Percentiles rank a stretch among this genome's conserved stretches.
phyloP scores from a whole-genome alignment of 1,284 basidiomycete genomes.

The Melampsora larici-populina region DNA sequence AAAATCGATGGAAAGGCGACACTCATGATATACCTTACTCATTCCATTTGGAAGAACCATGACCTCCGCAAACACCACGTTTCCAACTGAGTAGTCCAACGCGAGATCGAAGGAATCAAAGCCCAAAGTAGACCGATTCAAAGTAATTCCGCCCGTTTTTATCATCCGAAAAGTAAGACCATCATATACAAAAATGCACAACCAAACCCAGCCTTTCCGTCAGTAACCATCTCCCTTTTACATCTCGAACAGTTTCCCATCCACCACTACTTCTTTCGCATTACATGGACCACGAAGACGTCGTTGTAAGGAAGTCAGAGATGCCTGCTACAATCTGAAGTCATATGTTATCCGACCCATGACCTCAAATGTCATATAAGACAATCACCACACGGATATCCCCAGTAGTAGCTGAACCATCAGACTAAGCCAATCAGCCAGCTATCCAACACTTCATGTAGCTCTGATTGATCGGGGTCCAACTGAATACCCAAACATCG shows the following conservation, averaged over 20 bases:
- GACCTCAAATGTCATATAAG: neutral
- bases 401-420: neutral
- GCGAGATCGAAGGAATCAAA: neutral
- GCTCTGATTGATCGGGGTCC: neutral
- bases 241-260: neutral
- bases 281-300: neutral
- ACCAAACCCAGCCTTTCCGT: conserved; percentile 44
- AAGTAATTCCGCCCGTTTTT: neutral
- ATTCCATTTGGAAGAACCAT: conserved; percentile 91
- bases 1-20: conserved; percentile 54
- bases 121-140: neutral
- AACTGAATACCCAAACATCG: neutral
- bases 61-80: conserved; percentile 98
- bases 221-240: conserved; percentile 39
- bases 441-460: neutral
- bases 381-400: conserved; percentile 3
- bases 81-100: conserved; percentile 48
- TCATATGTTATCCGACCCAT: too few species aligned
- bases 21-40: conserved; percentile 73
- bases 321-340: neutral
- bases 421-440: conserved; percentile 2
- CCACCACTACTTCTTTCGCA: neutral
- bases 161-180: conserved; percentile 7
- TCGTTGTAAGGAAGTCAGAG: neutral
- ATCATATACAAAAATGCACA: conserved; percentile 29